Evolutionary conservation across 2,329 filamentous ascomycete species (phyloP).

Genomic region (Lasiodiplodia gonubiensis): DNA sequence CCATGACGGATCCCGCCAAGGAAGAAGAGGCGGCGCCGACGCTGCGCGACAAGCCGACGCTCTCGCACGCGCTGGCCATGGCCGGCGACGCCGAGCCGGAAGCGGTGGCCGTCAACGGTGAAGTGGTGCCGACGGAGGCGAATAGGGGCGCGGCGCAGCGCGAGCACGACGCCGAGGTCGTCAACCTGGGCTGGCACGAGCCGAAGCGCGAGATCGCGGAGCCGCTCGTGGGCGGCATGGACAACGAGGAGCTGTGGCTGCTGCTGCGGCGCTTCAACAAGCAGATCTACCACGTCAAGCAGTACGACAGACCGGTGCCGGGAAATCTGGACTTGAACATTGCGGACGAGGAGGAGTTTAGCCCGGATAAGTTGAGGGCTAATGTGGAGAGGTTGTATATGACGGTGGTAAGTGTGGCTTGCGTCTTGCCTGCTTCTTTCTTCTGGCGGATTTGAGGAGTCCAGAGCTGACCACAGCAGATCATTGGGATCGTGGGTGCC

Average conservation of each 20-base stretch:
- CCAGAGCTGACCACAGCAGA: conserved; percentile 33
- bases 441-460: conserved; percentile 2
- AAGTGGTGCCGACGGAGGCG: neutral
- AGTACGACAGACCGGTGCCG: conserved; percentile 63
- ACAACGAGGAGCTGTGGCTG: conserved; percentile 76
- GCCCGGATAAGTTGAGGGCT: conserved; percentile 78
- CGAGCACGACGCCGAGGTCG: conserved; percentile 58
- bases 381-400: conserved; percentile 83
- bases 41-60: conserved; percentile 51
- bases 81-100: conserved; percentile 47
- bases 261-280: conserved; percentile 77
- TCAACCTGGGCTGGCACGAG: conserved; percentile 73
- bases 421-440: conserved; percentile 32
- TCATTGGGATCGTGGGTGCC: conserved; percentile 68
- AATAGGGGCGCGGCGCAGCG: conserved; percentile 53
- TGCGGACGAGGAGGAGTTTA: conserved; percentile 82
- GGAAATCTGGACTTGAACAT: conserved; percentile 80
- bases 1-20: conserved; percentile 24
- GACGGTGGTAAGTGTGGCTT: conserved; percentile 58
- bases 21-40: conserved; percentile 37
- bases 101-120: conserved; percentile 11
- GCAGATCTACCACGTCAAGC: conserved; percentile 75
- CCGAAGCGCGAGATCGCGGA: conserved; percentile 60
- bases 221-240: conserved; percentile 69
- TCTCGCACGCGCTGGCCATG: conserved; percentile 55